phyloP scores from a whole-genome alignment of 1,284 basidiomycete species.

The Puccinia novopanici region DNA sequence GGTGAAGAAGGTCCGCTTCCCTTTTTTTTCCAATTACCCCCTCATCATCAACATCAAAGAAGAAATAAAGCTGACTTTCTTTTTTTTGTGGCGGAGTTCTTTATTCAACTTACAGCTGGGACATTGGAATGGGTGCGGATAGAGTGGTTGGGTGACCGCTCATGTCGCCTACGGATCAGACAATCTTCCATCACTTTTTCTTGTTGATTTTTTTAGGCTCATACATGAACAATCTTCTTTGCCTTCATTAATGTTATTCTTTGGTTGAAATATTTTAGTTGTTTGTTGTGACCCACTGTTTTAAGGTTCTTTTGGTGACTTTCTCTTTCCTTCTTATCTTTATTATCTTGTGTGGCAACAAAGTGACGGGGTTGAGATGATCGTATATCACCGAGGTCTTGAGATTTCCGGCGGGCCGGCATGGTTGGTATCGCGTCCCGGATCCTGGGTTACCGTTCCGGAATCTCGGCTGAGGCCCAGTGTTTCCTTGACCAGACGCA shows the following conservation, averaged over 20 bases:
- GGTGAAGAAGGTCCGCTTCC: conserved; percentile 61
- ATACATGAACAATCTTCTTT: neutral
- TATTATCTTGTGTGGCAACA: too few species aligned
- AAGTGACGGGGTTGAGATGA: too few species aligned
- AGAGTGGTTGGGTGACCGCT: conserved; percentile 67
- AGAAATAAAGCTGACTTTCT: neutral
- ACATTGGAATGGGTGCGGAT: conserved; percentile 74
- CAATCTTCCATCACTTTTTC: conserved; percentile 49
- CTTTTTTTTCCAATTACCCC: conserved; percentile 19
- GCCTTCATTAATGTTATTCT: neutral
- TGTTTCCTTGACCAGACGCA: too few species aligned
- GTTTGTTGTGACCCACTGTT: too few species aligned
- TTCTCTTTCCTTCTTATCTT: too few species aligned
- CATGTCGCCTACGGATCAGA: conserved; percentile 47
- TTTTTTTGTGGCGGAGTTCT: neutral
- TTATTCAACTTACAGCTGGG: conserved; percentile 62
- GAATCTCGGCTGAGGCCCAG: too few species aligned
- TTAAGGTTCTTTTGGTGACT: too few species aligned
- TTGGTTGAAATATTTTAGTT: neutral
- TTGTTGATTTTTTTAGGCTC: conserved; percentile 7
- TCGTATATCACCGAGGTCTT: too few species aligned
- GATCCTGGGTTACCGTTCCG: too few species aligned
- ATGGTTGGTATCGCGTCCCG: too few species aligned
- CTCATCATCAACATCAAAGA: neutral
- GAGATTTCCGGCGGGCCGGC: too few species aligned